Evolutionary conservation across 169 alveolate species (phyloP), one percentile per base, ranked within the genome.

Genomic region (Eimeria maxima): DNA sequence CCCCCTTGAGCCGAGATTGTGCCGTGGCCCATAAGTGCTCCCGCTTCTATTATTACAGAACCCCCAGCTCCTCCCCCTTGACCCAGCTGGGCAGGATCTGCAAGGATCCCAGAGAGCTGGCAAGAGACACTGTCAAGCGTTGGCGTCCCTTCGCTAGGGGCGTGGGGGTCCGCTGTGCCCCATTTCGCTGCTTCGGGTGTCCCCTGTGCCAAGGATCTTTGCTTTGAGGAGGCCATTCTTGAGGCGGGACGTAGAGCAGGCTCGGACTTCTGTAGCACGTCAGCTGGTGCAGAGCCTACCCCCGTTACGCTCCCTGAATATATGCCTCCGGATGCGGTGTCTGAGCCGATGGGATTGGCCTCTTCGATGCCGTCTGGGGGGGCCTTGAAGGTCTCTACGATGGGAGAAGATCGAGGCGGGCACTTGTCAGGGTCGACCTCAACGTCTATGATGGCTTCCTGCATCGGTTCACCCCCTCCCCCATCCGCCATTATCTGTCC

Each of bases 61-160:
- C 96, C 96, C 27, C 96, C 96, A 3, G 96, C 96, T 2, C 96
- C 96, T 6, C 96, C 96, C 0, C 96, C 96, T 53, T 65, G 80
- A 47, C 94, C 94, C 27, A 65, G 83, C 55, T 83, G 91, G 11
- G 76, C 74, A 11, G 91, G 91, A 55, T 83, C 91, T 3, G 74
- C n/a, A 3, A 83, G 50, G 20, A 83, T 47, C 38, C 91, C 91
- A 10, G 91, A 83, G 47, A 83, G 50, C 76, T 83, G 91, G 91
- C 91, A 83, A 5, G 91, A 53, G 11, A 83, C 71, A 29, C 91
- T 83, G 71, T n/a, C 73, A 4, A 42, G 14, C 4, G 91, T 11
- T 27, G 71, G 76, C 45, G 8, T 83, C 74, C 91, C 91, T 38
- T 44, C 89, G 38, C 14, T 42, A 16, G 83, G 57, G 83, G 24